phyloP scores from a whole-genome alignment of 352 stramenopile genomes.

The Globisporangium splendens region DNA sequence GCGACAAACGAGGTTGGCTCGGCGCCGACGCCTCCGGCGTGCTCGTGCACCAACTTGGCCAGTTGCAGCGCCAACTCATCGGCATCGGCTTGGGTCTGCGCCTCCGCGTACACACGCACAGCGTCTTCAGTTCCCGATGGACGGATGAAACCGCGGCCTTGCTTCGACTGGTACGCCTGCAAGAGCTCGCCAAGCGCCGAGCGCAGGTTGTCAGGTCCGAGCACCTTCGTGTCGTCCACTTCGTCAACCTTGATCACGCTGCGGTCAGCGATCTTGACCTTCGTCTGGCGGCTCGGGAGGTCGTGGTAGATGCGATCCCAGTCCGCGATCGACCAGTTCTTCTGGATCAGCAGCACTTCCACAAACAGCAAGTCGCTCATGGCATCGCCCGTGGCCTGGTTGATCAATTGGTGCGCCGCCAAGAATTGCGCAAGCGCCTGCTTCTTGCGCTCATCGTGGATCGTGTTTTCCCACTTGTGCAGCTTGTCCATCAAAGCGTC shows the following conservation, averaged over 20 bases:
- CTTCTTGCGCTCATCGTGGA: slow-evolving; percentile 81
- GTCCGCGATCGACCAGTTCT: slow-evolving; percentile 84
- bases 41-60: slow-evolving; percentile 73
- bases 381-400: slow-evolving; percentile 97
- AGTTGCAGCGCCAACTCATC: slow-evolving; percentile 89
- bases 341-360: slow-evolving; percentile 92
- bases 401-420: slow-evolving; percentile 89
- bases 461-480: slow-evolving; percentile 68
- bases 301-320: slow-evolving; percentile 96
- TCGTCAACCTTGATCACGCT: slow-evolving; percentile 55
- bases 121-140: slow-evolving; percentile 98
- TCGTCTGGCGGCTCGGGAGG: slow-evolving; percentile 90
- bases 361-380: slow-evolving; percentile 96
- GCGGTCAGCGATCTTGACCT: slow-evolving; percentile 79
- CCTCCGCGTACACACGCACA: slow-evolving; percentile 98
- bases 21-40: slow-evolving; percentile 63
- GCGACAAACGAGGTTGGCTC: slow-evolving; percentile 68
- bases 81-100: slow-evolving; percentile 84
- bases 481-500: slow-evolving; percentile 84
- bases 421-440: slow-evolving; percentile 79
- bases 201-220: slow-evolving; percentile 59
- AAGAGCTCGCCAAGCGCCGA: slow-evolving; percentile 46
- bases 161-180: slow-evolving; percentile 49
- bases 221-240: slow-evolving; percentile 64
- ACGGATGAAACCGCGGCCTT: slow-evolving; percentile 90